Evolutionary conservation across 306 rosid species (phyloP).

Genomic region (Erythrophleum fordii): DNA sequence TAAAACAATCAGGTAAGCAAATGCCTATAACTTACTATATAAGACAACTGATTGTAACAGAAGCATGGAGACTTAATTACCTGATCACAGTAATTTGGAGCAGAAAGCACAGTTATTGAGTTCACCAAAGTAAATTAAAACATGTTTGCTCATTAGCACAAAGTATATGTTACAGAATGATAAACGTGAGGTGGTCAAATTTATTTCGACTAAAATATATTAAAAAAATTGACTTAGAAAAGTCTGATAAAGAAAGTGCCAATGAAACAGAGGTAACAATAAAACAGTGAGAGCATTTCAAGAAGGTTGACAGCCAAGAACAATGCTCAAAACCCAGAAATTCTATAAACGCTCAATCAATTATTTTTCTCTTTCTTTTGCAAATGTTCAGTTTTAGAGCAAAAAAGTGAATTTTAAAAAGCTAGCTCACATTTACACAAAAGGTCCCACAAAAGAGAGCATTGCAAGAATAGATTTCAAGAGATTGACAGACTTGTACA

Average conservation of each 20-base stretch:
- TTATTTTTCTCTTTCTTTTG: not conserved
- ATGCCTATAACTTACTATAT: not conserved
- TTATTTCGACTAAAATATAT: not conserved
- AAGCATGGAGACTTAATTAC: constrained; percentile 46
- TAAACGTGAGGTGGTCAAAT: not conserved
- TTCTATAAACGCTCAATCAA: not conserved
- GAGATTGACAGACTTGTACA: not conserved
- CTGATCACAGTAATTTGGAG: constrained; percentile 99
- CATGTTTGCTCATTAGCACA: not conserved
- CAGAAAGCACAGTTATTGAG: constrained; percentile 96
- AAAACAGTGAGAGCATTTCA: constrained; percentile 16
- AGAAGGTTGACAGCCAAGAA: constrained; percentile 12
- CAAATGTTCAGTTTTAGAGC: not conserved
- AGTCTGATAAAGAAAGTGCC: too few relatives aligned
- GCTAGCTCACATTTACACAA: constrained; percentile 9
- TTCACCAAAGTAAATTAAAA: constrained; percentile 56
- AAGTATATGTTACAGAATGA: constrained; percentile 5
- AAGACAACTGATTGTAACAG: not conserved
- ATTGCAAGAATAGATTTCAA: not conserved
- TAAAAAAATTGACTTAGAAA: too few relatives aligned
- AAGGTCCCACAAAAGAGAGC: not conserved
- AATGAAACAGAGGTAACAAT: constrained; percentile 7
- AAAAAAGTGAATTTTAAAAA: not conserved
- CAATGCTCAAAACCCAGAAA: constrained; percentile 16
- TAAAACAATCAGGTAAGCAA: constrained; percentile 20